Evolutionary conservation across 768 basidiomycete species (phyloP), one percentile per base, ranked within the genome.

Genomic region (Strobilomyces dryophilus): DNA sequence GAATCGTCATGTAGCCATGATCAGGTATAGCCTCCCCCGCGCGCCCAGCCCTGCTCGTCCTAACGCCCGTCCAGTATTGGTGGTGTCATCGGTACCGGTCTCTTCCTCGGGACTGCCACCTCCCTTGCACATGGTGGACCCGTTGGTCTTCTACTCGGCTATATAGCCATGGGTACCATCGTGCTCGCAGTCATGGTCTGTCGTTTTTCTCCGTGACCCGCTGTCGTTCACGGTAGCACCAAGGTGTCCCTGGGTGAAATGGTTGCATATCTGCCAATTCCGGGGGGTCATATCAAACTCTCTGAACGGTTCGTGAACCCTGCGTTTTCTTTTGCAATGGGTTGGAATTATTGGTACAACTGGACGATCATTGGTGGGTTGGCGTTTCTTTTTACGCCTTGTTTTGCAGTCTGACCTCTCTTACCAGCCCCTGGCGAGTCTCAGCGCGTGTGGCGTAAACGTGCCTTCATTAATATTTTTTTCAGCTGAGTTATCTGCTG

Each of bases 271-370:
- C 76, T 92, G 6, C 90, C 90, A 0, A 76, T 92, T 46, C 77
- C 87, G 26, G 90, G 90, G 52, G 90, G 82, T 40, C 89, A 91
- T 60, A 90, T 92, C 68, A 88, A 76, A 54, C 71, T 92, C 17
- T 84, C 90, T 0, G 89, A 86, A 65, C 86, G 90, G 31, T 93
- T 92, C 61, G 84, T 92, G 8, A 81, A 89, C 55, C 85, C 82
- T 15, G 85, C 87, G 1, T 73, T 89, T 54, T 86, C 87, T 21
- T 73, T 74, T 41, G 63, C 76, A 7, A 74, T 77, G 78, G 78
- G 77, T 20, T 80, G 78, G 78, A 81, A 79, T 58, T 80, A 80
- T 56, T 79, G 78, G 79, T 69, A 72, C n/a, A 66, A 63, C 54
- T 65, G 70, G 68, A 56, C 48, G 3, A 65, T 64, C 36, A 50